These are phyloP conservation scores for Yamagishiella unicocca DNA, from an alignment of 139 green algal genomes.

Conservation along the genomic window DNA sequence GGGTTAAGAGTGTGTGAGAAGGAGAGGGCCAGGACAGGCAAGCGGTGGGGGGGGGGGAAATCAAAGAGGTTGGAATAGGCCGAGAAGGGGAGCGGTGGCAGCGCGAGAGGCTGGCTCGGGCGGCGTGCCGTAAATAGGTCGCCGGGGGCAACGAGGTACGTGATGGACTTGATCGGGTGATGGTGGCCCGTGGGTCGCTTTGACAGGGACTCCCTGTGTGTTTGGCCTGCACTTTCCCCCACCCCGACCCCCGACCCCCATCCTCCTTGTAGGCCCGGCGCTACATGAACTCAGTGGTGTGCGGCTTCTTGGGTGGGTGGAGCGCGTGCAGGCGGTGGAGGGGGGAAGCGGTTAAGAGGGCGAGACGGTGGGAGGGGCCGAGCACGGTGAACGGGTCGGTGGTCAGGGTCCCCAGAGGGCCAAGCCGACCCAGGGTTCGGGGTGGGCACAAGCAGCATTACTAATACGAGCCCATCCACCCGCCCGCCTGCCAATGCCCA, in stretches of 20 bases:
- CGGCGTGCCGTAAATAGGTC: too few relatives aligned
- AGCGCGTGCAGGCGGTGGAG: not conserved
- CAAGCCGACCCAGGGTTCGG: too few relatives aligned
- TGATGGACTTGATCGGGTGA: not conserved
- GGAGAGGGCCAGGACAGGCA: not conserved
- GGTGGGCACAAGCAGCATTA: not conserved
- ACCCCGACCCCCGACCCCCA: not conserved
- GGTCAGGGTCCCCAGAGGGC: too few relatives aligned
- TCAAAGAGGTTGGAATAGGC: not conserved
- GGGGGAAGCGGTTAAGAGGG: not conserved
- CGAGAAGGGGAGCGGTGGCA: not conserved
- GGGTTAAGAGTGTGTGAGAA: too few relatives aligned
- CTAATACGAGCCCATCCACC: too few relatives aligned
- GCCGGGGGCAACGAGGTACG: not conserved
- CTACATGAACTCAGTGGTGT: conserved; percentile 98
- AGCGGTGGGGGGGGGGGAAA: not conserved
- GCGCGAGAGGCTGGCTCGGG: too few relatives aligned
- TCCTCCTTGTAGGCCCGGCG: conserved; percentile 82
- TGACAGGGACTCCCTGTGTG: not conserved
- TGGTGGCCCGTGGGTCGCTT: not conserved
- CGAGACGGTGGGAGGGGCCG: too few relatives aligned
- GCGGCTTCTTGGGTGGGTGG: conserved; percentile 91
- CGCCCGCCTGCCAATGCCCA: too few relatives aligned
- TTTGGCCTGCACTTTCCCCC: not conserved
- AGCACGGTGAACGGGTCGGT: not conserved